Percentiles rank a stretch among this genome's conserved stretches.
Evolutionary conservation across 371 early-diverging fungal genomes (phyloP).

Genomic region (Syncephalastrum monosporum): DNA sequence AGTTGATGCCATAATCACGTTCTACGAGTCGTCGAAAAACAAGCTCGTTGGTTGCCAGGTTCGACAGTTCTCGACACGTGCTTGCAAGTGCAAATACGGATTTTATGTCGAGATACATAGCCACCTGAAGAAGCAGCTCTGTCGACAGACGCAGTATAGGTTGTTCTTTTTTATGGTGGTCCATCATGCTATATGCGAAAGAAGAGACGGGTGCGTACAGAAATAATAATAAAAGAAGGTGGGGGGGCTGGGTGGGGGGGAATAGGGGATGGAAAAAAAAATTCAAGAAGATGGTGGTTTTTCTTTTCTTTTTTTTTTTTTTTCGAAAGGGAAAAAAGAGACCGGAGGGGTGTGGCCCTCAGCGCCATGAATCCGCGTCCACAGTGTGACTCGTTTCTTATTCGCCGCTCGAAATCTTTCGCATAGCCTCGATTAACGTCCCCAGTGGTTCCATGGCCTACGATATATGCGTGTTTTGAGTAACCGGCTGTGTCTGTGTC

Average conservation of each 20-base stretch:
- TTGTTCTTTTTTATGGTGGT: conserved; percentile 6
- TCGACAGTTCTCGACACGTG: conserved; percentile 22
- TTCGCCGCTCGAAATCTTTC: no score
- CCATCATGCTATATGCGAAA: background rate
- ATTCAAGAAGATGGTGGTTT: conserved; percentile 3
- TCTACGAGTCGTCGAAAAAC: conserved; percentile 29
- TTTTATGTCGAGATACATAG: conserved; percentile 18
- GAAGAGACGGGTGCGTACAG: background rate
- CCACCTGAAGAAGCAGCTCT: conserved; percentile 28
- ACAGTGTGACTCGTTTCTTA: no score
- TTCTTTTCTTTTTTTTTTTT: conserved; percentile 38
- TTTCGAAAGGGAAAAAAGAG: no score
- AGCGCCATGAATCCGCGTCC: no score
- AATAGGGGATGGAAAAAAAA: background rate
- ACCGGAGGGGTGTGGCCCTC: no score
- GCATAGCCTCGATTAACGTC: no score
- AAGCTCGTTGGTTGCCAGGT: conserved; percentile 24
- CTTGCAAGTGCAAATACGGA: conserved; percentile 25
- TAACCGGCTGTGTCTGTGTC: no score
- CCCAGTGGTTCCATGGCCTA: no score
- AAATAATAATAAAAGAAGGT: conserved; percentile 11
- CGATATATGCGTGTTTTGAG: no score
- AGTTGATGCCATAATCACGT: conserved; percentile 33
- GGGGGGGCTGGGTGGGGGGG: background rate
- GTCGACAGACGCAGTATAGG: conserved; percentile 24